Conservation (phyloP, 805 yeast species). For the Lachancea nothofagi region DNA sequence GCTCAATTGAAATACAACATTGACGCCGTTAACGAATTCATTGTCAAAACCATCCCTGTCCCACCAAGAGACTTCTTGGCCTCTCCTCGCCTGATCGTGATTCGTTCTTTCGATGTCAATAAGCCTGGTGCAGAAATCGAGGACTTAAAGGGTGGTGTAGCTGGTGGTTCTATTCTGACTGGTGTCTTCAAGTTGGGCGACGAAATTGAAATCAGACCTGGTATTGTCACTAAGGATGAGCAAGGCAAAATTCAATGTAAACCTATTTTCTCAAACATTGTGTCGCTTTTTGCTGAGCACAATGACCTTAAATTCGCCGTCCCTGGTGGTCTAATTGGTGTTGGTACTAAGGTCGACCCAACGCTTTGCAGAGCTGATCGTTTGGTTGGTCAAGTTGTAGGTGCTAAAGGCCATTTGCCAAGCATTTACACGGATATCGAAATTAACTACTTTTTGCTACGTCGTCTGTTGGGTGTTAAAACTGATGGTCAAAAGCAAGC, state of each 20-base stretch:
- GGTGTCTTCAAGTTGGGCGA: conserved; percentile 98
- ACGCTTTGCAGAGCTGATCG: conserved; percentile 99
- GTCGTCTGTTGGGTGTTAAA: conserved; percentile 97
- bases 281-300: conserved; percentile 93
- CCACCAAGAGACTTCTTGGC: conserved; percentile 94
- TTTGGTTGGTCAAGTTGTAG: conserved; percentile 98
- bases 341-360: conserved; percentile 98
- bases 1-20: conserved; percentile 98
- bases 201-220: conserved; percentile 98
- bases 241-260: conserved; percentile 84
- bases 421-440: conserved; percentile 95
- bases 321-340: conserved; percentile 99
- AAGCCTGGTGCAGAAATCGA: conserved; percentile 98
- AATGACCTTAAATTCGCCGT: conserved; percentile 97
- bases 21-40: conserved; percentile 96
- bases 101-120: conserved; percentile 97
- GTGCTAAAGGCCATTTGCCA: conserved; percentile 94
- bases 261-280: conserved; percentile 91
- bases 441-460: conserved; percentile 90
- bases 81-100: conserved; percentile 91
- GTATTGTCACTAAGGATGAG: conserved; percentile 95
- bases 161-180: conserved; percentile 95
- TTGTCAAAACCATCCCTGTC: conserved; percentile 88
- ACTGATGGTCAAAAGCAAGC: conserved; percentile 97
- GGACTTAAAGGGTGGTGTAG: conserved; percentile 98